phyloP scores from a whole-genome alignment of 768 basidiomycete species.

The Amanita phalloides region DNA sequence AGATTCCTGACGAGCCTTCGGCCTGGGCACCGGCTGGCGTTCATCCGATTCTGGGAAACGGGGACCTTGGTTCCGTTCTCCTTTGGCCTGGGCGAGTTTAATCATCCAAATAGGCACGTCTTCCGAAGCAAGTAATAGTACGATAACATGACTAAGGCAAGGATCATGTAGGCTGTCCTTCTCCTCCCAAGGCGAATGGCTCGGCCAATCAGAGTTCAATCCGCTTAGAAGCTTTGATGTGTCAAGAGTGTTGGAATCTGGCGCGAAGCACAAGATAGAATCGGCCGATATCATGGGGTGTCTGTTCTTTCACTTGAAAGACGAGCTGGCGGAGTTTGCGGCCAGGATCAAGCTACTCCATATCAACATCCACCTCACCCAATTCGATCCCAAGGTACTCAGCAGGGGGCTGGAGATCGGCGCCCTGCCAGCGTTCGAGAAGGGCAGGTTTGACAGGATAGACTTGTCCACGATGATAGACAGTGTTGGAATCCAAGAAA shows the following conservation, averaged over 20 bases:
- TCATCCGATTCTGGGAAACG: slow-evolving; percentile 25
- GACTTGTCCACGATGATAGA: slow-evolving; percentile 27
- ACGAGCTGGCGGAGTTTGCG: slow-evolving; percentile 27
- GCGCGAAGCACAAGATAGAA: slow-evolving; percentile 22
- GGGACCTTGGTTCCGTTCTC: slow-evolving; percentile 29
- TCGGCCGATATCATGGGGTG: slow-evolving; percentile 27
- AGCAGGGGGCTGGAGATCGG: slow-evolving; percentile 28
- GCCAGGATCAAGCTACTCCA: slow-evolving; percentile 22
- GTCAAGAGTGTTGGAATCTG: slow-evolving; percentile 26
- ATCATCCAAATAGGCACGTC: slow-evolving; percentile 27
- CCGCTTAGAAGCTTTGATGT: slow-evolving; percentile 41
- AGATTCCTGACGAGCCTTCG: slow-evolving; percentile 25
- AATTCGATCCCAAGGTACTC: slow-evolving; percentile 30
- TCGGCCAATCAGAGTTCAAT: slow-evolving; percentile 27
- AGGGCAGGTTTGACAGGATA: slow-evolving; percentile 27
- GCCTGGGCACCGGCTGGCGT: slow-evolving; percentile 28
- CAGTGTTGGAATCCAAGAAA: slow-evolving; percentile 18
- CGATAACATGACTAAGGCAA: not conserved
- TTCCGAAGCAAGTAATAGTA: not conserved
- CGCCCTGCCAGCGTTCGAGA: slow-evolving; percentile 24
- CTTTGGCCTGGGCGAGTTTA: slow-evolving; percentile 20
- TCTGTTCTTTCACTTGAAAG: slow-evolving; percentile 34
- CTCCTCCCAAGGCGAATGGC: slow-evolving; percentile 32
- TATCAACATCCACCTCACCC: slow-evolving; percentile 27
- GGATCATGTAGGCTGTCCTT: slow-evolving; percentile 28